Percentiles rank a stretch among this genome's conserved stretches.
Evolutionary conservation across 441 rosid genomes (phyloP).

Genomic region (Pelargonium australe): DNA sequence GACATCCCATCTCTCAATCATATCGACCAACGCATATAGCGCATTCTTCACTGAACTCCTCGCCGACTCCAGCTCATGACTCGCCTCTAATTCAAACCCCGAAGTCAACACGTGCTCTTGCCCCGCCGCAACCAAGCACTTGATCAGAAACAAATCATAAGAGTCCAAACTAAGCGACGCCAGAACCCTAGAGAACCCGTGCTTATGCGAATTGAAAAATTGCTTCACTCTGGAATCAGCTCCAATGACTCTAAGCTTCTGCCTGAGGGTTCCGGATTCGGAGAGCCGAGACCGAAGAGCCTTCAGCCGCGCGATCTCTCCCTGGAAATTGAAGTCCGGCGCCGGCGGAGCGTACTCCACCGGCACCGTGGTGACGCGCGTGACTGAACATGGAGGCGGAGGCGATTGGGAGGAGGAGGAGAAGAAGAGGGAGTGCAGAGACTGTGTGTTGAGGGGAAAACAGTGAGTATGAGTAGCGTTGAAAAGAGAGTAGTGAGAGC

Average conservation of each 20-base stretch:
- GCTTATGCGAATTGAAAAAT: slow-evolving; percentile 31
- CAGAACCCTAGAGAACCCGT: slow-evolving; percentile 34
- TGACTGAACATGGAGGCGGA: slow-evolving; percentile 14
- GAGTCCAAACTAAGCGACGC: slow-evolving; percentile 34
- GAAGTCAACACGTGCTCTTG: slow-evolving; percentile 55
- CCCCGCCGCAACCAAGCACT: slow-evolving; percentile 76
- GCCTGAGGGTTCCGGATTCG: slow-evolving; percentile 25
- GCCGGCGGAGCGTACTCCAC: slow-evolving; percentile 55
- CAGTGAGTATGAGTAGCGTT: slow-evolving; percentile 23
- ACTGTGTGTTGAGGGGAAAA: slow-evolving; percentile 19
- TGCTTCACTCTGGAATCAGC: slow-evolving; percentile 47
- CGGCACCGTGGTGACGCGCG: slow-evolving; percentile 64
- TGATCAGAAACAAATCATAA: slow-evolving; percentile 47
- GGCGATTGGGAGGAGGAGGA: slow-evolving; percentile 8
- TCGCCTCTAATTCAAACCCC: slow-evolving; percentile 30
- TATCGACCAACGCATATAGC: slow-evolving; percentile 56
- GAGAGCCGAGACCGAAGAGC: slow-evolving; percentile 47
- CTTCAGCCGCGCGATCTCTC: slow-evolving; percentile 62
- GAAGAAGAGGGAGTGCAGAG: slow-evolving; percentile 17
- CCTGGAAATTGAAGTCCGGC: slow-evolving; percentile 54
- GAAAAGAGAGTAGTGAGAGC: slow-evolving; percentile 24
- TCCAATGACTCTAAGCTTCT: slow-evolving; percentile 37
- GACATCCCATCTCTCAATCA: slow-evolving; percentile 63
- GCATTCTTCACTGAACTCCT: slow-evolving; percentile 53
- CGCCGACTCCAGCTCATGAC: slow-evolving; percentile 26